Percentiles rank a stretch among this genome's conserved stretches.
These are phyloP conservation scores for Sophora flavescens DNA, from an alignment of 306 rosid genomes.

Conservation along the genomic window DNA sequence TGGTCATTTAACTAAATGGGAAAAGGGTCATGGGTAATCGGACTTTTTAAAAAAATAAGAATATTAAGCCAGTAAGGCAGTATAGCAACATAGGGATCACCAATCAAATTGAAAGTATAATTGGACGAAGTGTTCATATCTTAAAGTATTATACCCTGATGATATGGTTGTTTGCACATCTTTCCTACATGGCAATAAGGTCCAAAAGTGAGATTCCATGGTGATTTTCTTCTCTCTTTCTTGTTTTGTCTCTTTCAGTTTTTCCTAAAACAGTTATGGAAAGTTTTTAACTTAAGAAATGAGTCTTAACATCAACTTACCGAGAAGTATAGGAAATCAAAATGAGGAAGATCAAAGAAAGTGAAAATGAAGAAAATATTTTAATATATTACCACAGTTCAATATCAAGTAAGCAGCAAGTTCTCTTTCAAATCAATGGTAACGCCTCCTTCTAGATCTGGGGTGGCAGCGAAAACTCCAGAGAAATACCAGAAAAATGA, in stretches of 20 bases:
- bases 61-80: too few species aligned
- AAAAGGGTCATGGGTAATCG: background rate
- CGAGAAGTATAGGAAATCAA: background rate
- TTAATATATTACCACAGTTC: constrained; percentile 44
- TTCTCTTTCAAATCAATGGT: constrained; percentile 47
- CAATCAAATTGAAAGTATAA: constrained; percentile 26
- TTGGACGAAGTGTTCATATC: background rate
- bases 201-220: constrained; percentile 10
- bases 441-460: constrained; percentile 64
- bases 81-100: background rate
- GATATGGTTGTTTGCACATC: constrained; percentile 6
- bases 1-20: background rate
- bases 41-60: too few species aligned
- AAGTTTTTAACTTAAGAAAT: constrained; percentile 21
- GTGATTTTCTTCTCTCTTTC: constrained; percentile 9
- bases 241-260: background rate
- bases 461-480: constrained; percentile 49
- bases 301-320: constrained; percentile 10
- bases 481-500: constrained; percentile 49
- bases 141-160: constrained; percentile 9
- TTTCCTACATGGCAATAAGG: background rate
- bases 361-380: background rate
- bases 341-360: constrained; percentile 19
- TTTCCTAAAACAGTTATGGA: constrained; percentile 4
- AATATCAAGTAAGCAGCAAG: constrained; percentile 9